Evolutionary conservation across 2,329 filamentous ascomycete species (phyloP).

Genomic region (Dendrostoma leiphaemia): DNA sequence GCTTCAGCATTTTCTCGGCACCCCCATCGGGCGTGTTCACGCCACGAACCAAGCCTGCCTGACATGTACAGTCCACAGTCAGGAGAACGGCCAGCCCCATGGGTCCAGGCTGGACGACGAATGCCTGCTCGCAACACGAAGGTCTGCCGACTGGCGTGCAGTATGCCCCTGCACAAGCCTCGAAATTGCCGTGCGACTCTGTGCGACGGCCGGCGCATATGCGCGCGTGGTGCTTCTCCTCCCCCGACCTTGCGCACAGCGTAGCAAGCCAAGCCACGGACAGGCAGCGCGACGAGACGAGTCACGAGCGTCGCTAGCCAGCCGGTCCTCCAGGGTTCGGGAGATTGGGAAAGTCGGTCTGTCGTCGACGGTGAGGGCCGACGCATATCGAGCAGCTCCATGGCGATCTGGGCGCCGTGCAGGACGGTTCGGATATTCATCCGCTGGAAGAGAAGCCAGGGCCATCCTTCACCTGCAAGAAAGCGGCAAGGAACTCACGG

Average conservation of each 20-base stretch:
- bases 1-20: background rate
- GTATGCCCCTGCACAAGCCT: conserved; percentile 9
- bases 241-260: background rate
- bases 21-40: background rate
- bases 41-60: no score
- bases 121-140: background rate
- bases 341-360: background rate
- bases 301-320: background rate
- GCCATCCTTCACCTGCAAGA: background rate
- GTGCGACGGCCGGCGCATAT: conserved; percentile 4
- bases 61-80: no score
- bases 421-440: background rate
- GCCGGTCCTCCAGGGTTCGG: no score
- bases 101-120: background rate
- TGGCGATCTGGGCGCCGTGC: background rate
- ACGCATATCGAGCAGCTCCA: background rate
- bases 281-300: background rate
- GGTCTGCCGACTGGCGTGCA: background rate
- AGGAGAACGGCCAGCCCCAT: background rate
- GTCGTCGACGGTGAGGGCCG: background rate
- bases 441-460: background rate
- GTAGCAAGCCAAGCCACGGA: no score
- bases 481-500: background rate
- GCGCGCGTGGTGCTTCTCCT: background rate
- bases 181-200: conserved; percentile 8